A percentile compares a stretch with the other conserved stretches of the same genome.
Evolutionary conservation across 257 asterid species (phyloP).

Genomic region (Gentiana straminea): DNA sequence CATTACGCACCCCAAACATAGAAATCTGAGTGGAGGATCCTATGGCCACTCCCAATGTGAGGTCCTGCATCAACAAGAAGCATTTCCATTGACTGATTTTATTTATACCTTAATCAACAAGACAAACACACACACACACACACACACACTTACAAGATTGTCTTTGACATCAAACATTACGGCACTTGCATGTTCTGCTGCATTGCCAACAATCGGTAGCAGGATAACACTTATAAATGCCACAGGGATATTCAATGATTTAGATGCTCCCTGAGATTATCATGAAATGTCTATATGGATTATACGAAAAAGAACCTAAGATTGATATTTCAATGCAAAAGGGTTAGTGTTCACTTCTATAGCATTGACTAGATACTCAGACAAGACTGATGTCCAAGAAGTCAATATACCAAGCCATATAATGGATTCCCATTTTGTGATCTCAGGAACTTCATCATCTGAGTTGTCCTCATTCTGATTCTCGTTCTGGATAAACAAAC

Average conservation of each 20-base stretch:
- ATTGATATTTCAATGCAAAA: background rate
- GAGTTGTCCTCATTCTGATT: constrained; percentile 25
- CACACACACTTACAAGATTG: constrained; percentile 48
- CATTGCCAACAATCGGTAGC: constrained; percentile 84
- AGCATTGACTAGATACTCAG: constrained; percentile 65
- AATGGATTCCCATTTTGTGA: constrained; percentile 61
- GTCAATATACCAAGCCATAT: constrained; percentile 59
- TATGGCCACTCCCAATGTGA: too few relatives aligned
- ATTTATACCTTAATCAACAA: background rate
- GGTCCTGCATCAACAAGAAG: too few relatives aligned
- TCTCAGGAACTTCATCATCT: constrained; percentile 46
- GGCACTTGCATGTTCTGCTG: constrained; percentile 86
- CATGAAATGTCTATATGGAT: background rate
- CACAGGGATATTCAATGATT: constrained; percentile 61
- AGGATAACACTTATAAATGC: constrained; percentile 76
- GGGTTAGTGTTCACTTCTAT: constrained; percentile 43
- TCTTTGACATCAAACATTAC: constrained; percentile 79
- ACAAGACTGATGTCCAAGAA: constrained; percentile 45
- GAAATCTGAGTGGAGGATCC: too few relatives aligned
- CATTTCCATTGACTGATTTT: too few relatives aligned
- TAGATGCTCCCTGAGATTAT: constrained; percentile 67
- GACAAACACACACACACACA: background rate
- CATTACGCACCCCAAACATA: too few relatives aligned
- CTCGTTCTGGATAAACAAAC: constrained; percentile 27
- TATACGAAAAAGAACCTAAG: background rate